Conservation (phyloP, 2,329 filamentous ascomycete genomes). For the Lachnellula arida region DNA sequence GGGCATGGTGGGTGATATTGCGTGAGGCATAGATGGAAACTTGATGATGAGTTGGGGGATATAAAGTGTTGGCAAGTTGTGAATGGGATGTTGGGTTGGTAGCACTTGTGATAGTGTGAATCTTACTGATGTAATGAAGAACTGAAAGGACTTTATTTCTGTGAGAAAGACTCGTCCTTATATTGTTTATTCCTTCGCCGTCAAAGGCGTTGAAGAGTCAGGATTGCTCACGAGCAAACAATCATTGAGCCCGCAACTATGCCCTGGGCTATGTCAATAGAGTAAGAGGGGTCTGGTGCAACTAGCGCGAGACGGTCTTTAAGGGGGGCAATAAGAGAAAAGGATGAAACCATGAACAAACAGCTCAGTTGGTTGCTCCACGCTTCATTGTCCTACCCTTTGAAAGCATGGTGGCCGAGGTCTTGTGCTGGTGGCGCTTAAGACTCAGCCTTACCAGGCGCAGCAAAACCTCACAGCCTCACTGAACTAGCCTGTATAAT, state of each 20-base stretch:
- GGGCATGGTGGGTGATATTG: slow-evolving; percentile 4
- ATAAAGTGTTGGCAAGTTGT: neutral
- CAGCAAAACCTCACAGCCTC: neutral
- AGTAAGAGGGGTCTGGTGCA: too few relatives aligned
- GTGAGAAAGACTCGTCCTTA: neutral
- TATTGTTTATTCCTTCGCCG: neutral
- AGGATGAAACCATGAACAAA: too few relatives aligned
- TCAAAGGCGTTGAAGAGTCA: neutral
- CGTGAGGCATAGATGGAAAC: slow-evolving; percentile 1
- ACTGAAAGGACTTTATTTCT: neutral
- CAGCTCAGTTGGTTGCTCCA: too few relatives aligned
- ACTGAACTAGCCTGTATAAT: neutral
- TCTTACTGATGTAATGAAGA: neutral
- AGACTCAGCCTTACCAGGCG: neutral
- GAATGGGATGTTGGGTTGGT: neutral
- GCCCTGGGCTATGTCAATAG: neutral
- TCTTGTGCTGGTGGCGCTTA: neutral
- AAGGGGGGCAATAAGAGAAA: too few relatives aligned
- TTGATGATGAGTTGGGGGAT: neutral
- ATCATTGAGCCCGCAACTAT: neutral
- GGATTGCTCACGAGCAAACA: neutral
- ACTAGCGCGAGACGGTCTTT: too few relatives aligned
- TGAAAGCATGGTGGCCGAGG: too few relatives aligned
- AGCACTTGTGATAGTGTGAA: neutral
- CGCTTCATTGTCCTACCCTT: too few relatives aligned